phyloP scores from a whole-genome alignment of 371 early-diverging fungal species.

The Catenaria anguillulae region DNA sequence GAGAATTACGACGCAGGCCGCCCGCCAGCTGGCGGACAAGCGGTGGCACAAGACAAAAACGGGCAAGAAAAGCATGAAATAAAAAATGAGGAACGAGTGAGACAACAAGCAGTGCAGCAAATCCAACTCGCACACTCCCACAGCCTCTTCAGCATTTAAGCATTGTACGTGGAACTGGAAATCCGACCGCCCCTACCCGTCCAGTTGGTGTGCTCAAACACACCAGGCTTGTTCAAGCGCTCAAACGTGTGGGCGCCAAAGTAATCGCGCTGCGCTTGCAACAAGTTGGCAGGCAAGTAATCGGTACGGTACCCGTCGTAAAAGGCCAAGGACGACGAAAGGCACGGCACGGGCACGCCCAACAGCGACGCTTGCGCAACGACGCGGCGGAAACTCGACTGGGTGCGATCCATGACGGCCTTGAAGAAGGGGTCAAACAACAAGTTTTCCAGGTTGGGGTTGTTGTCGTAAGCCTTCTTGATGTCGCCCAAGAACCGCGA shows the following conservation, averaged over 20 bases:
- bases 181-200: slow-evolving; percentile 37
- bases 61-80: too few relatives aligned
- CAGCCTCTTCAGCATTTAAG: too few relatives aligned
- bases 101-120: too few relatives aligned
- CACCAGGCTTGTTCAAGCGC: slow-evolving; percentile 58
- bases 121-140: too few relatives aligned
- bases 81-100: too few relatives aligned
- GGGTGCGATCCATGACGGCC: slow-evolving; percentile 65
- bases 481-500: slow-evolving; percentile 87
- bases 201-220: slow-evolving; percentile 92
- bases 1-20: too few relatives aligned
- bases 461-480: slow-evolving; percentile 77
- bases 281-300: slow-evolving; percentile 83
- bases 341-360: slow-evolving; percentile 85
- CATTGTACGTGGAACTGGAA: slow-evolving; percentile 32
- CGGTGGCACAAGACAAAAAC: too few relatives aligned
- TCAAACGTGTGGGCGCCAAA: slow-evolving; percentile 98
- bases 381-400: slow-evolving; percentile 80
- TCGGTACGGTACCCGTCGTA: slow-evolving; percentile 90
- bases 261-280: slow-evolving; percentile 97
- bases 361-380: slow-evolving; percentile 60
- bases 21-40: too few relatives aligned
- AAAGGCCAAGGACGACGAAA: slow-evolving; percentile 85
- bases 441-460: slow-evolving; percentile 72
- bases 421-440: slow-evolving; percentile 90